Conservation (phyloP, 176 grass and related monocot genomes). For the Phragmites australis region DNA sequence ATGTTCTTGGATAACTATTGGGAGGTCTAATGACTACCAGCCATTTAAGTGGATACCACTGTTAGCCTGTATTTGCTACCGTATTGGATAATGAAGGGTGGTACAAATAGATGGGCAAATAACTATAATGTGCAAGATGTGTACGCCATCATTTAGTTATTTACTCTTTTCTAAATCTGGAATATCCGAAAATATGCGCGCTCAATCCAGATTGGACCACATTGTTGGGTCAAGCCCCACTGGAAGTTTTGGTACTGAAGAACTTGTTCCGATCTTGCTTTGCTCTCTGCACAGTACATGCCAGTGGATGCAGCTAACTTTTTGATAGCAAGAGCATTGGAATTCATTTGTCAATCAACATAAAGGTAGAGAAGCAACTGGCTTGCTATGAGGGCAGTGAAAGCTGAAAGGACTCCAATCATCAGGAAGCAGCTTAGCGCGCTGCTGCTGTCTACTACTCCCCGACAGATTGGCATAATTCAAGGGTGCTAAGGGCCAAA, state of each 20-base stretch:
- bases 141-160: neutral
- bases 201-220: conserved; percentile 31
- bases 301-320: conserved; percentile 29
- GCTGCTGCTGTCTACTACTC: conserved; percentile 46
- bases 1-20: neutral
- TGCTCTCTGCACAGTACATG: conserved; percentile 21
- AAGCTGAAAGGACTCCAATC: conserved; percentile 48
- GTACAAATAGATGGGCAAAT: neutral
- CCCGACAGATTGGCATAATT: conserved; percentile 53
- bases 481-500: conserved; percentile 43
- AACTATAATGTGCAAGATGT: conserved; percentile 4
- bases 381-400: conserved; percentile 41
- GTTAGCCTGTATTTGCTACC: neutral
- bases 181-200: neutral
- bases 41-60: neutral
- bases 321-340: conserved; percentile 34
- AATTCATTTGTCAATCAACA: conserved; percentile 39
- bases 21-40: neutral
- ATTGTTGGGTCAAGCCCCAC: conserved; percentile 20
- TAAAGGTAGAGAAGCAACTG: conserved; percentile 27
- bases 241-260: conserved; percentile 24
- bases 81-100: conserved; percentile 8
- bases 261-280: conserved; percentile 26
- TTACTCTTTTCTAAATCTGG: neutral
- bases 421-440: conserved; percentile 45